Evolutionary conservation across 2,329 filamentous ascomycete genomes (phyloP), one percentile per base, ranked within the genome.

Genomic region (Xylariaceae sp.): DNA sequence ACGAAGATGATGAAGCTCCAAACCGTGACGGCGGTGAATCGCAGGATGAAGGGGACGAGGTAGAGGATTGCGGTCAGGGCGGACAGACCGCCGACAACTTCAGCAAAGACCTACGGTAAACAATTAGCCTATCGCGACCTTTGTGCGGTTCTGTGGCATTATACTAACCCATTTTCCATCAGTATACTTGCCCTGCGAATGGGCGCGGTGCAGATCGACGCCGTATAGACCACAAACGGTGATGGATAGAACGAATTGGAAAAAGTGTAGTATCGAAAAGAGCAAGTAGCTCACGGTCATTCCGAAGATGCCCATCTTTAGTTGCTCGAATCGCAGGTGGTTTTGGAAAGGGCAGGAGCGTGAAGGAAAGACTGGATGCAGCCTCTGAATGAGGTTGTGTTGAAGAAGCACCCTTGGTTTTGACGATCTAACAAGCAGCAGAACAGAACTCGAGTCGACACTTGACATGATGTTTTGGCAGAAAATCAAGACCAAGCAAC

Each of bases 141-240:
- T 26, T 6, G 6, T n/a, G 13, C 16, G 8, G 15, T 9, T 7
- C 30, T 7, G 13, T 32, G n/a, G 30, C 30, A 32, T 9, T 32
- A 4, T 19, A 62, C 74, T 53, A 63, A 88, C 81, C 85, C 85
- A 93, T 76, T 82, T 84, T 3, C 78, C 71, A 56, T 87, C 77
- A 2, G 68, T 62, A 47, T 78, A 73, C 31, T 68, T 68, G 40
- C 71, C 59, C 4, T 69, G 60, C 15, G 77, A 65, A 29, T 67
- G 60, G 1, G 79, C 78, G 17, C 64, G 63, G 45, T 78, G 64
- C 4, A 93, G 66, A 57, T 91, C 85, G 18, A 74, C 65, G 28
- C 81, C 86, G 51, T 93, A 95, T 16, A 95, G 77, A 1, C 85
- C 89, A 50, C 84, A 82, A 41, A 93, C 85, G 1, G 85, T 77